These are phyloP conservation scores for Tubosaeta brunneosetosa DNA, from an alignment of 768 basidiomycete genomes.

Conservation along the genomic window DNA sequence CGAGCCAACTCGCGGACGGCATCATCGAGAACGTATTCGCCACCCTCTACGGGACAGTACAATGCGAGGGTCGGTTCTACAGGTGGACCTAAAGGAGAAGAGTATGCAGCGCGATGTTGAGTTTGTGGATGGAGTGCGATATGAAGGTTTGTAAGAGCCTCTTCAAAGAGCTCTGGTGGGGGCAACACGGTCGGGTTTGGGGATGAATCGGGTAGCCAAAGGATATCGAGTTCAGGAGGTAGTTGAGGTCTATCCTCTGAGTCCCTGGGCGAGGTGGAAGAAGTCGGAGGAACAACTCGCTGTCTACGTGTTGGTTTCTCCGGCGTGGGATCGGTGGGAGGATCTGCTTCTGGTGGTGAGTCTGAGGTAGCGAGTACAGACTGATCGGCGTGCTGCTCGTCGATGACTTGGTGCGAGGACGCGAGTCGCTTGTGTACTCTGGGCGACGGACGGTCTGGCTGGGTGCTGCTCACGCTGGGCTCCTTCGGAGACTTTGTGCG, in stretches of 20 bases:
- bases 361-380: conserved; percentile 9
- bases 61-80: conserved; percentile 80
- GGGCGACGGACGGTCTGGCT: conserved; percentile 9
- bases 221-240: conserved; percentile 53
- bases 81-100: conserved; percentile 48
- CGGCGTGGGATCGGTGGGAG: conserved; percentile 16
- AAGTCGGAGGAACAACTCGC: conserved; percentile 1
- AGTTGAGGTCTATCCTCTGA: conserved; percentile 39
- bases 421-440: conserved; percentile 23
- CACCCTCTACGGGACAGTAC: conserved; percentile 80
- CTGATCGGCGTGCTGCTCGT: conserved; percentile 13
- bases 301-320: conserved; percentile 25
- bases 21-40: conserved; percentile 74
- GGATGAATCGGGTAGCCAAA: conserved; percentile 54
- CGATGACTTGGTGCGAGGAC: conserved; percentile 17
- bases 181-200: conserved; percentile 41
- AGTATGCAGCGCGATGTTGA: conserved; percentile 66
- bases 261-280: conserved; percentile 13
- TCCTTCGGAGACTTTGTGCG: conserved; percentile 24
- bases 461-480: conserved; percentile 5
- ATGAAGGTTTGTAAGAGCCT: conserved; percentile 69
- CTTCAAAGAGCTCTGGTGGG: conserved; percentile 70
- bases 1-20: conserved; percentile 76
- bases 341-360: conserved; percentile 24
- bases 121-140: conserved; percentile 79